Evolutionary conservation across 2,329 filamentous ascomycete species (phyloP), one percentile per base, ranked within the genome.

Genomic region (Fusarium neocosmosporiellum): DNA sequence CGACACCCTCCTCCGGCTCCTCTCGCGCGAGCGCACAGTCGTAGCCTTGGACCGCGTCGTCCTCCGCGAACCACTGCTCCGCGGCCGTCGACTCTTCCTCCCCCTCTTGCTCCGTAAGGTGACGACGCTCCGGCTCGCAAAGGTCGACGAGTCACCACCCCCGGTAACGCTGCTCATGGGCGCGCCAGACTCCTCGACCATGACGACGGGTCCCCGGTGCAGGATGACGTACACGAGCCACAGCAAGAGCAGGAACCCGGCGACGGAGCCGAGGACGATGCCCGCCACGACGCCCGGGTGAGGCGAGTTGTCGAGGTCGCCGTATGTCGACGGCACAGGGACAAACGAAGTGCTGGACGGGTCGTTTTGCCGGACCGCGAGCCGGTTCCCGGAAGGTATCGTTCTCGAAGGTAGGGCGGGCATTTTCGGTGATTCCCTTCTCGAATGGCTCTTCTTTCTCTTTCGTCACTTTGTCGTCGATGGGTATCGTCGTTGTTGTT

Each of bases 241-340:
- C 33, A 90, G 80, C 14, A 89, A 69, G 36, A 90, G 81, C 34
- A 90, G 78, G 78, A 90, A 87, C 60, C 84, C 88, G 31, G 80
- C 83, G 55, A 86, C 82, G 46, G 83, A 81, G 70, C 84, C 85
- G 59, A 87, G 79, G 6, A 85, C 83, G 66, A 86, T 85, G 72
- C 81, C 85, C 11, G 80, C 85, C 16, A 87, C 78, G 58, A 81
- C 80, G 66, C 82, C 85, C 0, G 85, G 87, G 20, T 75, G 77
- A 75, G 79, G 85, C 72, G 77, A 88, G 78, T 70, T 83, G 58
- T 80, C 55, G 24, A 78, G 72, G 22, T 68, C 69, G 69, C 78
- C 79, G 77, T 85, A 85, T 9, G 77, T 74, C 33, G 80, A 73
- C 16, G 83, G 83, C 63, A 84, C 78, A 57, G 81, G 72, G 60